These are phyloP conservation scores for Asterophora lycoperdoides DNA, from an alignment of 768 basidiomycete species.

Conservation along the genomic window DNA sequence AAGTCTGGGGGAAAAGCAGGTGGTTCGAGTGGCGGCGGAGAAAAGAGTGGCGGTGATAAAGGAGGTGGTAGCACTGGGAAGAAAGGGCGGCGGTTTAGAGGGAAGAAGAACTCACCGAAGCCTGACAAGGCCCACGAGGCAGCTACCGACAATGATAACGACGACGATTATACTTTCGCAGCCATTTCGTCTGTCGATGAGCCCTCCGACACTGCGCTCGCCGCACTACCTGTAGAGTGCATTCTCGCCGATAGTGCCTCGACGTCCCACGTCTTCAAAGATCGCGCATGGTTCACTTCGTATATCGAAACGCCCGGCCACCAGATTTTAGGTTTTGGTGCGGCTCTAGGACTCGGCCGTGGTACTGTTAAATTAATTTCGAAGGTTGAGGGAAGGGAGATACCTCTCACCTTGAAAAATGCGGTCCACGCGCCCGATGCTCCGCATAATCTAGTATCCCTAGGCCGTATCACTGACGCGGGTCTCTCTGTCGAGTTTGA, in stretches of 20 bases:
- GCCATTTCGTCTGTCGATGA: not conserved
- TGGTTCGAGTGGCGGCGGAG: not conserved
- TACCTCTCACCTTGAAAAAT: too few species aligned
- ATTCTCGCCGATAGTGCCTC: conserved; percentile 7
- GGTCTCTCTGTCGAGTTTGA: conserved; percentile 1
- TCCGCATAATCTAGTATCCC: too few species aligned
- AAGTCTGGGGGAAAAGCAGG: not conserved
- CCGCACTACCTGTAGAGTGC: not conserved
- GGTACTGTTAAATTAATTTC: conserved; percentile 2
- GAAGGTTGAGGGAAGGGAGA: not conserved
- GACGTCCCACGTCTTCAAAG: not conserved
- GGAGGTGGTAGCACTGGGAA: not conserved
- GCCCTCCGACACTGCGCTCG: not conserved
- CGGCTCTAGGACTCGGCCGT: not conserved
- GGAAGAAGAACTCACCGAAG: conserved; percentile 3
- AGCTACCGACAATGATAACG: not conserved
- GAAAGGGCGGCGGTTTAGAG: not conserved
- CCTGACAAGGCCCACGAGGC: conserved; percentile 9
- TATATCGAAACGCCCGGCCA: conserved; percentile 7
- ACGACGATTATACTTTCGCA: conserved; percentile 5
- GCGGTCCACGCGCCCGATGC: too few species aligned
- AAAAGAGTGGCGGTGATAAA: too few species aligned
- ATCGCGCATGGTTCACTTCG: not conserved
- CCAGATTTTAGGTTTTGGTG: conserved; percentile 4
- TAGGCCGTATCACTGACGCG: conserved; percentile 17